These are phyloP conservation scores for Zymoseptoria passerinii DNA, from an alignment of 2,329 filamentous ascomycete genomes.

Conservation along the genomic window DNA sequence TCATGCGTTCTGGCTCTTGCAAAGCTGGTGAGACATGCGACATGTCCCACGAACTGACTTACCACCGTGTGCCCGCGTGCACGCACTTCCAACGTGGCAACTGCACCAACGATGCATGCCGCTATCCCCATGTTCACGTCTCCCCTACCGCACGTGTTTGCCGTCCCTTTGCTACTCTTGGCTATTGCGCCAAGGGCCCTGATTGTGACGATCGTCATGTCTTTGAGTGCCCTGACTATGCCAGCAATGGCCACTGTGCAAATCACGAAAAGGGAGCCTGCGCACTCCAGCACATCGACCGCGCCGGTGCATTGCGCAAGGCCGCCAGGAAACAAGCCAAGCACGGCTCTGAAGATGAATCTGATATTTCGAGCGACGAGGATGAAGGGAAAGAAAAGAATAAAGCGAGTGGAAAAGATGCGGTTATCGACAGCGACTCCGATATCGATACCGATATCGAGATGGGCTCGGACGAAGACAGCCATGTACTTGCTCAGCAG, in stretches of 20 bases:
- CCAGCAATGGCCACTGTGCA: conserved; percentile 79
- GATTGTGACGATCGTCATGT: conserved; percentile 76
- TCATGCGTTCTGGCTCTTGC: conserved; percentile 72
- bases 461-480: conserved; percentile 29
- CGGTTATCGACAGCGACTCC: conserved; percentile 49
- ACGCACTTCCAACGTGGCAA: conserved; percentile 83
- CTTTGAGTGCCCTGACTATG: conserved; percentile 82
- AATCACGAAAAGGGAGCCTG: conserved; percentile 56
- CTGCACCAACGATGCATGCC: conserved; percentile 79
- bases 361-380: conserved; percentile 70
- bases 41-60: conserved; percentile 76
- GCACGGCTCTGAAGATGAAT: conserved; percentile 25
- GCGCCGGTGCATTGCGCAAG: conserved; percentile 69
- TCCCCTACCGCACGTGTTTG: conserved; percentile 73
- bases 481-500: conserved; percentile 44
- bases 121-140: conserved; percentile 74
- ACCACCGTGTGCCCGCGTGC: conserved; percentile 80
- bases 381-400: conserved; percentile 55
- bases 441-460: conserved; percentile 34
- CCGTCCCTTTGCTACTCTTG: conserved; percentile 71
- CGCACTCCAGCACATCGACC: conserved; percentile 77
- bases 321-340: conserved; percentile 41
- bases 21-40: conserved; percentile 71
- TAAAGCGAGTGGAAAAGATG: conserved; percentile 41
- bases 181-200: conserved; percentile 79